Base-by-base conservation (phyloP, 148 eudicot genomes). In the Drosera capensis region DNA sequence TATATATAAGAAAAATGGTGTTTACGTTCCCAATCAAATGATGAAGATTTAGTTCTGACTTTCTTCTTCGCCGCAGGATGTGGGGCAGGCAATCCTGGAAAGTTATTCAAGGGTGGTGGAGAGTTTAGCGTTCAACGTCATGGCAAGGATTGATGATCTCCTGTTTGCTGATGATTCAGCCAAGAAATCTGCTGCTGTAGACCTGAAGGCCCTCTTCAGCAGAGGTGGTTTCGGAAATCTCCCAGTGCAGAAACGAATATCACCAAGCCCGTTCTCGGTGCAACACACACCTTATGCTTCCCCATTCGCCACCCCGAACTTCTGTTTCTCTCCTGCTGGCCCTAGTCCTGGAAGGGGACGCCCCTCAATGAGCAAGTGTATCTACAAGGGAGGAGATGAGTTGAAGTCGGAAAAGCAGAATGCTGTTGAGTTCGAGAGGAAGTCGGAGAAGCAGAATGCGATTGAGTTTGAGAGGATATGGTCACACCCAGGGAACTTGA, bases 231-330 rank as follows among this genome's bases (percentile, higher is more conserved):
- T 80, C 43, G 68, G 71, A 25, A 82, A 82, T 52, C 70, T 69
- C 19, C 95, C 99, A 0, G 28, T 78, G 30, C 95, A 84, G 46
- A 90, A 90, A 55, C 66, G 78, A 11, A 71, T 90, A 57, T 90
- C 93, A 3, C 95, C 97, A 11, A 90, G 95, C 48, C 93, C 95
- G 24, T 90, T 84, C 69, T 84, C 99, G 14, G 70, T 90, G 58
- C 95, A 84, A 45, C 93, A 80, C 58, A 63, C 78, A 7, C 93
- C 99, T 39, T 80, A 63, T 41, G 66, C 62, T 23, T 90, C 99
- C 36, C 87, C 95, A 7, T 90, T 85, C 46, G 94, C 85, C 2
- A 85, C 95, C 38, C 97, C 97, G 30, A 74, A 79, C 52, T 75
- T 90, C 25, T 80, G 92, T 52, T 62, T 80, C 48, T 80, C 99